Evolutionary conservation across 352 stramenopile genomes (phyloP).

Genomic region (Pythium phragmitis): DNA sequence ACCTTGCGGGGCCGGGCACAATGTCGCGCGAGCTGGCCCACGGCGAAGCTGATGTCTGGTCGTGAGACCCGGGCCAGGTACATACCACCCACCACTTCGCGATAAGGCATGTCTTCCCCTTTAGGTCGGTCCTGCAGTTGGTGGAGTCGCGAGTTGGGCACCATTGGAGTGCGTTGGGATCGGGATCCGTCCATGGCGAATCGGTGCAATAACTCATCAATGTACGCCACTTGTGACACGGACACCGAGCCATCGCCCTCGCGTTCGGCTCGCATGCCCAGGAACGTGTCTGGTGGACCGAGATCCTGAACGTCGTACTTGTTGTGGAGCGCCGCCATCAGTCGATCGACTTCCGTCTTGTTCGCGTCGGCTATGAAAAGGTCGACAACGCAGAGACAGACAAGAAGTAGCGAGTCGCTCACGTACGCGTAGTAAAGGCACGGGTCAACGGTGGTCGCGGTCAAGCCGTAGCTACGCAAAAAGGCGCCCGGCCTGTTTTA

Average conservation of each 20-base stretch:
- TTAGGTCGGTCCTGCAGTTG: no score
- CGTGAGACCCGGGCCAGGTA: slow-evolving; percentile 6
- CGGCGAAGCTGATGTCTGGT: slow-evolving; percentile 16
- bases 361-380: slow-evolving; percentile 12
- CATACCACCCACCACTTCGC: slow-evolving; percentile 4
- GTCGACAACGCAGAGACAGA: slow-evolving; percentile 36
- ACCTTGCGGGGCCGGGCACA: neutral
- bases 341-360: neutral
- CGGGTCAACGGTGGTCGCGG: slow-evolving; percentile 12
- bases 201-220: slow-evolving; percentile 10
- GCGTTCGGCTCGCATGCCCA: slow-evolving; percentile 10
- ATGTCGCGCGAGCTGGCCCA: slow-evolving; percentile 5
- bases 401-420: slow-evolving; percentile 15
- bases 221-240: slow-evolving; percentile 2
- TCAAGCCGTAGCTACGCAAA: slow-evolving; percentile 8
- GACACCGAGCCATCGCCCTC: neutral
- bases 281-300: slow-evolving; percentile 1
- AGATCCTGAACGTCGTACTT: slow-evolving; percentile 14
- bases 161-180: slow-evolving; percentile 6
- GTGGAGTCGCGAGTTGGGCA: slow-evolving; percentile 17
- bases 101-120: neutral
- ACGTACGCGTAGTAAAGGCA: slow-evolving; percentile 25
- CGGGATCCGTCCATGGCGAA: slow-evolving; percentile 4
- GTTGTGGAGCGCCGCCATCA: slow-evolving; percentile 1
- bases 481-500: slow-evolving; percentile 31